Percentiles rank a stretch among this genome's conserved stretches.
phyloP scores from a whole-genome alignment of 225 moss, liverwort and hornwort genomes.

The Lunularia cruciata region DNA sequence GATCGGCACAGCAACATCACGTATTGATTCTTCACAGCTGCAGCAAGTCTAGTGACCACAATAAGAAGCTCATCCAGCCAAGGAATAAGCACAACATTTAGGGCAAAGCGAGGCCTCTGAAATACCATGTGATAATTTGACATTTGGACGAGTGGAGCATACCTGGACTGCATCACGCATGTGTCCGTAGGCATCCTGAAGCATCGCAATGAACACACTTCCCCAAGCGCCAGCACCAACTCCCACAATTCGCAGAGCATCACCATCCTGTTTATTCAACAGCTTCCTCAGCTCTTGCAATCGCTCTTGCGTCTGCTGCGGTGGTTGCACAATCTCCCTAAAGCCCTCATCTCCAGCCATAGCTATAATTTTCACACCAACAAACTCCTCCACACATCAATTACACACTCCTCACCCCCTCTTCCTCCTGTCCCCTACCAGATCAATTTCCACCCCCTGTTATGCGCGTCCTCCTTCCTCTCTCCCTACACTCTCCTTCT shows the following conservation, averaged over 20 bases:
- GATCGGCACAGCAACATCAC: not conserved
- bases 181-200: constrained; percentile 81
- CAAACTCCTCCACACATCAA: constrained; percentile 8
- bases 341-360: constrained; percentile 27
- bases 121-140: not conserved
- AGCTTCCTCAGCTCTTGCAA: constrained; percentile 63
- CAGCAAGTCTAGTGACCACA: not conserved
- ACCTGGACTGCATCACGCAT: constrained; percentile 81
- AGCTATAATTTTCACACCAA: not conserved
- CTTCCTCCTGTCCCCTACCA: not conserved
- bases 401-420: not conserved
- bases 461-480: not conserved
- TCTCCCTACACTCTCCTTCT: not conserved
- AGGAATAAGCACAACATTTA: not conserved
- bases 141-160: constrained; percentile 13
- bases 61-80: constrained; percentile 1
- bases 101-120: constrained; percentile 11
- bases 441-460: not conserved
- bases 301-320: constrained; percentile 32
- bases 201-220: constrained; percentile 94
- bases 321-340: not conserved
- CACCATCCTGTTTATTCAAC: constrained; percentile 78
- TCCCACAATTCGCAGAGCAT: constrained; percentile 77
- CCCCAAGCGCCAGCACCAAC: constrained; percentile 98
- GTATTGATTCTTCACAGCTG: not conserved